Percentiles rank a stretch among this genome's conserved stretches.
These are phyloP conservation scores for Aspergillus leporis DNA, from an alignment of 495 filamentous ascomycete species.

Conservation along the genomic window DNA sequence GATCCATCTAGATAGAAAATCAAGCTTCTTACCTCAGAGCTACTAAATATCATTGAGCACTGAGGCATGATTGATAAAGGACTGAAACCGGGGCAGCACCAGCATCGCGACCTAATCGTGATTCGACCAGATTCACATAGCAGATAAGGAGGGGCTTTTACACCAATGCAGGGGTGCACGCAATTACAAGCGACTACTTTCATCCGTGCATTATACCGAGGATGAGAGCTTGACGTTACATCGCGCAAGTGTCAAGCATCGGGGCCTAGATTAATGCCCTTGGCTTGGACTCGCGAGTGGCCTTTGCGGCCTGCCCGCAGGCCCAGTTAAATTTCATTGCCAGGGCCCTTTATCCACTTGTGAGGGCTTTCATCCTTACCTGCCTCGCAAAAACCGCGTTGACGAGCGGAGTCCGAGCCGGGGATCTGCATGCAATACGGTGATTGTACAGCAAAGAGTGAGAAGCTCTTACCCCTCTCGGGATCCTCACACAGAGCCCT, in stretches of 20 bases:
- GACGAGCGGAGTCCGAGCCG: background rate
- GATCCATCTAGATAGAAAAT: too few relatives aligned
- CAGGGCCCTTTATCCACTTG: background rate
- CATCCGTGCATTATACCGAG: background rate
- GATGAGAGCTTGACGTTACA: background rate
- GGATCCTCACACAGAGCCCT: too few relatives aligned
- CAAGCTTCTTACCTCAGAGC: too few relatives aligned
- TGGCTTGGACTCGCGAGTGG: background rate
- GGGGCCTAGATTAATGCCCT: background rate
- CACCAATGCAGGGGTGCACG: background rate
- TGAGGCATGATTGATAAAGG: too few relatives aligned
- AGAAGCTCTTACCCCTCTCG: too few relatives aligned
- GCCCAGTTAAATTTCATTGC: background rate
- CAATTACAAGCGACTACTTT: background rate
- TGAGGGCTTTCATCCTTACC: background rate
- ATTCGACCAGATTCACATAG: too few relatives aligned
- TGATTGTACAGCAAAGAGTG: background rate
- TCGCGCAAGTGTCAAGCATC: background rate
- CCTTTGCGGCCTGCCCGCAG: background rate
- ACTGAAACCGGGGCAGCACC: too few relatives aligned
- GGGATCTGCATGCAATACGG: background rate
- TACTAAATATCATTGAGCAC: too few relatives aligned
- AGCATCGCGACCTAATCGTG: too few relatives aligned
- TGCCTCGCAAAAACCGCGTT: background rate
- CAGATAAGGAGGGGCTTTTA: too few relatives aligned